Base-by-base conservation (phyloP, 305 asterid genomes). In the Withania somnifera region DNA sequence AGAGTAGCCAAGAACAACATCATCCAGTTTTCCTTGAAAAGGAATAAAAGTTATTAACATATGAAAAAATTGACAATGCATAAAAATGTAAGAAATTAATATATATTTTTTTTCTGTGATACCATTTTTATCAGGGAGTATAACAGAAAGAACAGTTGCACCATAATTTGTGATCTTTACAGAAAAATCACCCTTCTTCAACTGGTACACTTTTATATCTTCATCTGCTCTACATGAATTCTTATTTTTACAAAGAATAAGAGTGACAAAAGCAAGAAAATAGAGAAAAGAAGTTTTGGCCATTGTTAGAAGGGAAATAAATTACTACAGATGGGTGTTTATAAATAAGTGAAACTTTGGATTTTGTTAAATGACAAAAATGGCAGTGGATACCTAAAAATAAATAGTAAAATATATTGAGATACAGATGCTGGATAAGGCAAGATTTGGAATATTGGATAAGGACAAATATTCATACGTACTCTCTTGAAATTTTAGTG, bases 151-250 rank as follows among this genome's bases (percentile, higher is more conserved):
- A 50, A 95, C 88, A 8, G 95, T 93, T 38, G 99, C 99, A n/a
- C 99, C 98, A 61, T 89, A 93, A 75, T 93, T 95, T 11, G 97
- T 91, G 83, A 95, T 88, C 80, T 88, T 93, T 51, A 91, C 81
- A 0, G 93, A 82, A 14, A 91, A 77, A 20, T 89, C 78, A 0
- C 94, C 95, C 8, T 77, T 92, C 24, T 80, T 83, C 88, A 93
- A 78, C 51, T 93, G 89, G 79, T 88, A 95, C 0, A 91, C 47
- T 42, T 88, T 87, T 4, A 92, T 84, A 26, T 89, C 84, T 34
- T 84, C 84, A 5, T 19, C 81, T 17, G 86, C 89, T 47, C 24
- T 53, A 80, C 87, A 78, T 24, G 57, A 67, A 47, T 52, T 73
- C 5, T 83, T 32, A 89, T 52, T 73, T 7, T 83, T 32, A 89